Evolutionary conservation across 805 yeast species (phyloP), one percentile per base, ranked within the genome.

Genomic region (Cyberlindnera xylosilytica): DNA sequence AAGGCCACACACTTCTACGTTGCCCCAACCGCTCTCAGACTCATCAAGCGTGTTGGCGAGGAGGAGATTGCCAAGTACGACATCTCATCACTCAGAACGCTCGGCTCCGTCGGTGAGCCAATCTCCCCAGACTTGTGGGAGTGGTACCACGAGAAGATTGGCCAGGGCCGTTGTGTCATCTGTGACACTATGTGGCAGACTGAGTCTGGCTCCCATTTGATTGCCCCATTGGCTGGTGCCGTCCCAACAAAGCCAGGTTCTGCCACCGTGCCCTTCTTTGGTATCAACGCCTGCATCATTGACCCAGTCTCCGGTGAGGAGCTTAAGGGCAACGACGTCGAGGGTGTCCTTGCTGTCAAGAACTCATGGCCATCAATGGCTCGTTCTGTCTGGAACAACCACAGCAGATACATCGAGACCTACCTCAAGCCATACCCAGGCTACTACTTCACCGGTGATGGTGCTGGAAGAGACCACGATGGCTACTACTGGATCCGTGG

Each of bases 141-240:
- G 65, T 93, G 99, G 99, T 93, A 93, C 69, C 80, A 86, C 64
- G 91, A 87, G 57, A 78, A 86, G 64, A 82, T 93, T 57, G 99
- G 99, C 61, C 84, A 89, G 58, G 80, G 81, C 46, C 76, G 87
- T 62, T 87, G 95, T 61, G 96, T 89, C 58, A 83, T 91, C 54
- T 82, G 87, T 58, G 99, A 93, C 69, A 93, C 99, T 35, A 89
- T 89, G 78, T 93, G 99, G 99, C 97, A 90, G 73, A 93, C 98
- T 29, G 99, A 93, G 72, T 83, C 96, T 12, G 99, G 99, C 42
- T 85, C 97, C 27, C 97, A 91, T 62, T 74, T 93, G 64, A 84
- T 93, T 64, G 84, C 97, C 34, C 96, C 98, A 49, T 67, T 93
- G 57, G 96, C 98, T 15, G 98, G 99, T 63, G 83, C 85, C 30